Evolutionary conservation across 202 grass and related monocot species (phyloP).

Genomic region (Zoysia matrella): DNA sequence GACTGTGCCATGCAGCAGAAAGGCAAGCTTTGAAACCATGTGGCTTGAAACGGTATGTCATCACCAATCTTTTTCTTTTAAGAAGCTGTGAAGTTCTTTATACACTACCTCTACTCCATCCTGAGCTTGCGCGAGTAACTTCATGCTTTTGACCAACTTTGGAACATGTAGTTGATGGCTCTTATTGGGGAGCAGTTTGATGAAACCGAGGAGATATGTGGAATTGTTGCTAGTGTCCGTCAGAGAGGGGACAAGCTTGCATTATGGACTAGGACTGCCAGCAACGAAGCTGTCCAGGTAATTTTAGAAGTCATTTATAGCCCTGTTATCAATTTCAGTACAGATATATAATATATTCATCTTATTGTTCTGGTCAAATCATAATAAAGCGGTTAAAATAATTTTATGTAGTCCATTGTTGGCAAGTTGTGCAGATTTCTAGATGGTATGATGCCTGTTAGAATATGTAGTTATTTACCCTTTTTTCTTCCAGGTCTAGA

Average conservation of each 20-base stretch:
- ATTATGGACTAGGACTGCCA: slow-evolving; percentile 92
- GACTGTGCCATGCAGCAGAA: slow-evolving; percentile 79
- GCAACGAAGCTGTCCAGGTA: slow-evolving; percentile 99
- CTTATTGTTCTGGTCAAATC: neutral
- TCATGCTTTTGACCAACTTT: slow-evolving; percentile 8
- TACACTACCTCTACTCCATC: neutral
- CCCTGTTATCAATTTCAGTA: neutral
- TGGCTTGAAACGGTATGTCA: slow-evolving; percentile 82
- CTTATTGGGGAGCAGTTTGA: slow-evolving; percentile 98
- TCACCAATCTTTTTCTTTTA: slow-evolving; percentile 15
- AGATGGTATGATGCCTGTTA: neutral
- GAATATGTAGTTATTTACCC: neutral
- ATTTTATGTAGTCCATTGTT: neutral
- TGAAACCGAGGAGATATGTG: slow-evolving; percentile 96
- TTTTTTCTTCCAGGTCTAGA: neutral
- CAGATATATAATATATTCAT: neutral
- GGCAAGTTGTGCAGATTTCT: neutral
- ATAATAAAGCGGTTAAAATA: neutral
- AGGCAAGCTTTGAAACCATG: slow-evolving; percentile 84
- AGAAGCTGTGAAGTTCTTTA: slow-evolving; percentile 4
- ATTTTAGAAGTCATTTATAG: slow-evolving; percentile 27
- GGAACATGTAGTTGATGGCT: slow-evolving; percentile 82
- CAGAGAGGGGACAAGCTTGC: slow-evolving; percentile 88
- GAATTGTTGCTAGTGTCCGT: slow-evolving; percentile 91
- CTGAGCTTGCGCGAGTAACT: neutral